phyloP scores from a whole-genome alignment of 2,329 filamentous ascomycete genomes.

The Grosmannia serpens region DNA sequence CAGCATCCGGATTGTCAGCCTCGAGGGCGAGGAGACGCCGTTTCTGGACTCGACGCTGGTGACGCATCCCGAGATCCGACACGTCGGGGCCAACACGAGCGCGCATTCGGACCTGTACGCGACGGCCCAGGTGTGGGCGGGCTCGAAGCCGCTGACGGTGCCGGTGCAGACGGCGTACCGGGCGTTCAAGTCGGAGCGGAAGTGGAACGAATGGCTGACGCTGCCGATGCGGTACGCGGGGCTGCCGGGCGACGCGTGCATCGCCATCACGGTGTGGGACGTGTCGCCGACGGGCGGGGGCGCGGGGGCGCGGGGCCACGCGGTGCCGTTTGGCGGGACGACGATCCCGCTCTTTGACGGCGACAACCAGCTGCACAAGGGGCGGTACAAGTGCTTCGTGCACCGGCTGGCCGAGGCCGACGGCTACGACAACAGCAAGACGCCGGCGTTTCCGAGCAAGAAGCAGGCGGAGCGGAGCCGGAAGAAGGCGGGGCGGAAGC shows the following conservation, averaged over 20 bases:
- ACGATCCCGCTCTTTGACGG: constrained; percentile 86
- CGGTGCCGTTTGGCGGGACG: constrained; percentile 87
- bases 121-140: constrained; percentile 87
- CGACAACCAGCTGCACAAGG: constrained; percentile 83
- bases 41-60: constrained; percentile 69
- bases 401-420: constrained; percentile 77
- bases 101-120: constrained; percentile 82
- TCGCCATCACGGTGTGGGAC: constrained; percentile 95
- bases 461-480: constrained; percentile 17
- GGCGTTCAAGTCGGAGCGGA: constrained; percentile 65
- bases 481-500: constrained; percentile 33
- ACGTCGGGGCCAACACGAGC: constrained; percentile 73
- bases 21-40: constrained; percentile 68
- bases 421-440: constrained; percentile 68
- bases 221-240: constrained; percentile 77
- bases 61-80: constrained; percentile 65
- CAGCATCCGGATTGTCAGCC: constrained; percentile 55
- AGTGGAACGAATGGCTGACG: constrained; percentile 92
- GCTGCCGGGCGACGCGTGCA: constrained; percentile 67
- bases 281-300: constrained; percentile 63
- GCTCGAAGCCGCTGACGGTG: constrained; percentile 88
- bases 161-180: constrained; percentile 90
- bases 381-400: constrained; percentile 80
- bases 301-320: constrained; percentile 57
- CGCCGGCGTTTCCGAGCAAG: constrained; percentile 55